Evolutionary conservation across 2,329 filamentous ascomycete genomes (phyloP).

Genomic region (Diaporthe citrichinensis): DNA sequence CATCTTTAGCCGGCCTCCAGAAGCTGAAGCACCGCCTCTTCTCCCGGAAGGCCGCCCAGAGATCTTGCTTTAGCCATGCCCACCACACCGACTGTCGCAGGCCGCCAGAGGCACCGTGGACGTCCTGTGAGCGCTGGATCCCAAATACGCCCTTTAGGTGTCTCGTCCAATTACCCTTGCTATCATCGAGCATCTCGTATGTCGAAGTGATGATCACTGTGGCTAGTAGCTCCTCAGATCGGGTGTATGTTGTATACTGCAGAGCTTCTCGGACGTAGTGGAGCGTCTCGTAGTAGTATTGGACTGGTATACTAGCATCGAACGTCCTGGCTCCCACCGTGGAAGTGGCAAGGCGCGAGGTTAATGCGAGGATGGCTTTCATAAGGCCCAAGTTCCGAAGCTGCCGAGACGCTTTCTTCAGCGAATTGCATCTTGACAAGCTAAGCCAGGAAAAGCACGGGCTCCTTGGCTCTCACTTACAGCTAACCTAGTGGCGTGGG

Average conservation of each 20-base stretch:
- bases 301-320: constrained; percentile 54
- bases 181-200: constrained; percentile 76
- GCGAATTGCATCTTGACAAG: neutral
- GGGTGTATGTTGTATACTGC: constrained; percentile 69
- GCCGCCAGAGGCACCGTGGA: constrained; percentile 70
- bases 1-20: constrained; percentile 64
- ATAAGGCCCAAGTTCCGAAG: constrained; percentile 61
- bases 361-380: constrained; percentile 43
- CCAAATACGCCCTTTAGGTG: constrained; percentile 76
- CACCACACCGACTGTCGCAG: constrained; percentile 74
- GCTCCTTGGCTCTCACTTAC: constrained; percentile 11
- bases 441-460: neutral
- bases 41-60: constrained; percentile 75
- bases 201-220: constrained; percentile 73
- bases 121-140: constrained; percentile 74
- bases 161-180: constrained; percentile 69
- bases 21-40: constrained; percentile 69
- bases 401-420: constrained; percentile 1
- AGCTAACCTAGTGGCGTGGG: constrained; percentile 51
- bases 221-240: constrained; percentile 69
- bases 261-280: constrained; percentile 73
- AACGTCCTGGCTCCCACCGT: constrained; percentile 56
- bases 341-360: constrained; percentile 61
- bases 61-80: constrained; percentile 76
- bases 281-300: constrained; percentile 74